A percentile compares a stretch with the other conserved stretches of the same genome.
Evolutionary conservation across 2,329 filamentous ascomycete species (phyloP).

Genomic region (Podosphaera xanthii): DNA sequence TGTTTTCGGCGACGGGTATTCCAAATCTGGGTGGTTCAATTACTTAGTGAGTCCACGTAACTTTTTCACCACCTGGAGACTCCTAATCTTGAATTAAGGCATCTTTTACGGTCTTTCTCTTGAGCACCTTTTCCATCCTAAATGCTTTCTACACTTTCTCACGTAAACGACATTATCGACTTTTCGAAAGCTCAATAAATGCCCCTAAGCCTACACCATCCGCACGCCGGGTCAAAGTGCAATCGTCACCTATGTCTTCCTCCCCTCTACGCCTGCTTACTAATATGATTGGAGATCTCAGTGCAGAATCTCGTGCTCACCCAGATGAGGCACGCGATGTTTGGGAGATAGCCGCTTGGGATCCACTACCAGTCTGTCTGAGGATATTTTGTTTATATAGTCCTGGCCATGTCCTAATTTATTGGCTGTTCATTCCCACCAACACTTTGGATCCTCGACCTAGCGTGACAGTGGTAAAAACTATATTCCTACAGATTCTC

Average conservation of each 20-base stretch:
- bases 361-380: constrained; percentile 65
- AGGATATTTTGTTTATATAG: constrained; percentile 78
- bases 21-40: constrained; percentile 34
- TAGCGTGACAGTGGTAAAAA: constrained; percentile 67
- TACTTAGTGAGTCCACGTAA: constrained; percentile 29
- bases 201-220: constrained; percentile 56
- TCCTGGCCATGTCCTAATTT: constrained; percentile 76
- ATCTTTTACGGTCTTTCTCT: constrained; percentile 42
- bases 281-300: constrained; percentile 40
- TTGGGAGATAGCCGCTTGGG: constrained; percentile 88
- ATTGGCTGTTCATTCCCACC: constrained; percentile 70
- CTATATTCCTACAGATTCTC: constrained; percentile 48
- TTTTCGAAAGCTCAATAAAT: constrained; percentile 77
- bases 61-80: neutral
- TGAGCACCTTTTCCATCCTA: constrained; percentile 38
- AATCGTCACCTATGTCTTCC: constrained; percentile 55
- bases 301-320: constrained; percentile 60
- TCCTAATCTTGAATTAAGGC: constrained; percentile 24
- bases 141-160: constrained; percentile 70
- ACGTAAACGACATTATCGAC: constrained; percentile 64
- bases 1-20: constrained; percentile 53
- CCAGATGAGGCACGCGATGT: constrained; percentile 67
- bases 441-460: constrained; percentile 56
- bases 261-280: constrained; percentile 60
- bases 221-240: constrained; percentile 67